A percentile compares a stretch with the other conserved stretches of the same genome.
These are phyloP conservation scores for Aureobasidium sp. DNA, from an alignment of 2,329 filamentous ascomycete genomes.

Conservation along the genomic window DNA sequence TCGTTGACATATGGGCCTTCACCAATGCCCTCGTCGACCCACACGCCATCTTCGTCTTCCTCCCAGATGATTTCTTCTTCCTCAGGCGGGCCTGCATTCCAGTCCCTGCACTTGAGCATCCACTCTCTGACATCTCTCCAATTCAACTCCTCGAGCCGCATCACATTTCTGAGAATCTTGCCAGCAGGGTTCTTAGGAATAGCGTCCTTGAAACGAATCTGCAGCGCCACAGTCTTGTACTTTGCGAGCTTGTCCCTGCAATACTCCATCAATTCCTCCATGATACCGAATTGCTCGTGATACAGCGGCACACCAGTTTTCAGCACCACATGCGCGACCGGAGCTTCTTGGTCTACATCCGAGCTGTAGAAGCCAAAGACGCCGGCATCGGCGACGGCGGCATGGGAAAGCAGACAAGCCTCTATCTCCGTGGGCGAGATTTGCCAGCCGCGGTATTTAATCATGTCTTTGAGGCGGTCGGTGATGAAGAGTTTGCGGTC, in stretches of 20 bases:
- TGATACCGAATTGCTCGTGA: conserved; percentile 20
- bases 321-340: conserved; percentile 21
- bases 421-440: conserved; percentile 31
- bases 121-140: background rate
- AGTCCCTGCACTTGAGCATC: background rate
- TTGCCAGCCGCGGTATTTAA: conserved; percentile 32
- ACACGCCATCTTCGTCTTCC: background rate
- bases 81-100: background rate
- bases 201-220: conserved; percentile 22
- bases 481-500: conserved; percentile 28
- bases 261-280: conserved; percentile 24
- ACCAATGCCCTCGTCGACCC: background rate
- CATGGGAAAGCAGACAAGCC: conserved; percentile 23
- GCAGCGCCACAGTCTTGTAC: conserved; percentile 30
- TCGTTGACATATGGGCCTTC: background rate
- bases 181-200: conserved; percentile 29
- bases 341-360: conserved; percentile 14
- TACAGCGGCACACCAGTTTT: background rate
- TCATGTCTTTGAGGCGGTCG: conserved; percentile 28
- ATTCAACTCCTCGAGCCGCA: background rate
- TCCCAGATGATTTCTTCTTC: background rate
- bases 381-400: conserved; percentile 24
- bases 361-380: conserved; percentile 19
- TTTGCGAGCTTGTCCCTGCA: conserved; percentile 24
- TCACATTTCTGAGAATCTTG: conserved; percentile 24